Evolutionary conservation across 306 rosid species (phyloP), one percentile per base, ranked within the genome.

Genomic region (Trifolium dubium): DNA sequence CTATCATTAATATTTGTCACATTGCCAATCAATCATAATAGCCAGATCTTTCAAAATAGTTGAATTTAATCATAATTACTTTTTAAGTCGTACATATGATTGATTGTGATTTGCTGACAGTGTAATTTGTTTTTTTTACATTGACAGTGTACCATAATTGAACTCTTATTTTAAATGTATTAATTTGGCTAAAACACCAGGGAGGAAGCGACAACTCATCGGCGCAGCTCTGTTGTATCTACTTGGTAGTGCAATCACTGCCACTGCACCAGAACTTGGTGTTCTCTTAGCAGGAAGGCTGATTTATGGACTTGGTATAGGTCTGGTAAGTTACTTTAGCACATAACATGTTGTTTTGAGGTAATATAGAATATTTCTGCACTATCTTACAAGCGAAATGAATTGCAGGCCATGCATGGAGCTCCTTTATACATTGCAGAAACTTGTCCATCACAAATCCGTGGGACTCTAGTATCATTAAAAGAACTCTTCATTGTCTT

Each of bases 381-480:
- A 51, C 41, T 23, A 69, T 77, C 73, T 77, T 73, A 81, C 78
- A 6, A 5, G 41, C 2, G 6, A 62, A 66, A 65, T 72, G 53
- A 19, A 72, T 82, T 64, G 44, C 95, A 94, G 98, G 97, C 98
- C 80, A 94, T 94, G 98, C 96, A 91, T 79, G 97, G 98, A 4
- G 98, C 98, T 85, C 98, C 98, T 34, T 85, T 94, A 71, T 94
- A 89, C 75, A 94, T 94, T 72, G 98, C 98, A 30, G 98, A 94
- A 87, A 94, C 98, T 35, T 88, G 91, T 59, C 98, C 98, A 60
- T 89, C 98, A 29, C 88, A 84, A 76, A 91, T 94, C 84, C 96
- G 98, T 18, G 97, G 97, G 69, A 94, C 98, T 82, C 86, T 94
- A 72, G 54, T 94, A 60, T 94, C 98, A 84, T 77, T 94, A 51